phyloP scores from a whole-genome alignment of 2,329 filamentous ascomycete genomes.

The Monilinia fructigena region DNA sequence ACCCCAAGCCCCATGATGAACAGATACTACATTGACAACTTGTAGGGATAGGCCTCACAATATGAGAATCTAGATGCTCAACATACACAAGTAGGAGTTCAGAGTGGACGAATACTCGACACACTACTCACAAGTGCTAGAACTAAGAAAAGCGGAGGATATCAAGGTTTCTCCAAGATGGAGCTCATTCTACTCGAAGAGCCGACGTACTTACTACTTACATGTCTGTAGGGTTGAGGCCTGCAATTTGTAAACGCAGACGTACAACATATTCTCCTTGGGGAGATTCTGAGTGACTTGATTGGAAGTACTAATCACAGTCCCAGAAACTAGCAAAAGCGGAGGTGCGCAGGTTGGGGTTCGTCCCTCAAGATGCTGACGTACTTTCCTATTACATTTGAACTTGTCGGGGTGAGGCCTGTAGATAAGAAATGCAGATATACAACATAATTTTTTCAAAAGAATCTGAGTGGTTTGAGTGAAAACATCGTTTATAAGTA shows the following conservation, averaged over 20 bases:
- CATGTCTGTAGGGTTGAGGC: not conserved
- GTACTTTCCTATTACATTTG: too few relatives aligned
- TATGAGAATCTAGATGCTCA: not conserved
- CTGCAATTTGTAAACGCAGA: not conserved
- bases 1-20: too few relatives aligned
- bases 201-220: too few relatives aligned
- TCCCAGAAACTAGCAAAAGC: too few relatives aligned
- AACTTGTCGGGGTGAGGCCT: not conserved
- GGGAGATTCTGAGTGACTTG: too few relatives aligned
- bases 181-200: not conserved
- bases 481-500: not conserved
- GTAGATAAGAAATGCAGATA: not conserved
- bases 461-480: not conserved
- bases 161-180: not conserved
- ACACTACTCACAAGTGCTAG: not conserved
- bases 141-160: not conserved
- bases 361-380: too few relatives aligned
- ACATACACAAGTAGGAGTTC: not conserved
- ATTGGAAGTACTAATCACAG: not conserved
- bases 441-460: not conserved
- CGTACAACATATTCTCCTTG: not conserved
- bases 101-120: not conserved
- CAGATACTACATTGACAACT: not conserved
- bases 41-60: not conserved
- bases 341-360: too few relatives aligned